Conservation (phyloP, 352 stramenopile genomes). For the Globisporangium sylvaticum region DNA sequence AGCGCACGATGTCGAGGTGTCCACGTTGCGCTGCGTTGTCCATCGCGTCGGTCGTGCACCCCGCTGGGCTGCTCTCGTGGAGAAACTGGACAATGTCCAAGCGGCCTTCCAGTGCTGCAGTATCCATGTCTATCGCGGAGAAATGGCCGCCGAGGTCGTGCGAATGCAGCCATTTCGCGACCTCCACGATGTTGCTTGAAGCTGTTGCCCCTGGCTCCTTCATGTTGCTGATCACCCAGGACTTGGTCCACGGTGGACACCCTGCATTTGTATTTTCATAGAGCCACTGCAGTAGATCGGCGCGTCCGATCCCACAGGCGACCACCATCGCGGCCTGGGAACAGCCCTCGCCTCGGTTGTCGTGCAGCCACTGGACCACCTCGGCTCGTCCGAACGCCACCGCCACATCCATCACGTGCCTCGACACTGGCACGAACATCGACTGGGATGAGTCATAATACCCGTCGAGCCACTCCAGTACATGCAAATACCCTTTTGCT, state of each 20-base stretch:
- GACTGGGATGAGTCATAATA: not conserved
- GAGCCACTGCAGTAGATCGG: conserved; percentile 10
- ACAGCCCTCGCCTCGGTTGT: conserved; percentile 29
- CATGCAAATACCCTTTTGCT: conserved; percentile 1
- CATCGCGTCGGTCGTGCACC: conserved; percentile 16
- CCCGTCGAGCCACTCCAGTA: conserved; percentile 4
- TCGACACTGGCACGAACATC: not conserved
- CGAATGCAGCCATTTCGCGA: conserved; percentile 2
- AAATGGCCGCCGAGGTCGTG: conserved; percentile 3
- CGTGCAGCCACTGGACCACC: conserved; percentile 39
- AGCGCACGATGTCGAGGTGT: conserved; percentile 12
- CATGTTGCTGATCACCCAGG: conserved; percentile 5
- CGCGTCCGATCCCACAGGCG: not conserved
- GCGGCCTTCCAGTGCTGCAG: not conserved
- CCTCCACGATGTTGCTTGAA: not conserved
- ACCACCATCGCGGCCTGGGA: conserved; percentile 4
- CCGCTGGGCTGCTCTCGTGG: not conserved
- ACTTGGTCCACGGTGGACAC: conserved; percentile 2
- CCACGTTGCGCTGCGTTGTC: conserved; percentile 12
- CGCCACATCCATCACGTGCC: conserved; percentile 13
- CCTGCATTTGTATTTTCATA: not conserved
- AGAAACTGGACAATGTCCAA: conserved; percentile 14
- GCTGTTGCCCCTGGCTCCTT: not conserved
- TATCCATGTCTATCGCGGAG: conserved; percentile 1
- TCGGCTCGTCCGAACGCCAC: not conserved